A percentile compares a stretch with the other conserved stretches of the same genome.
phyloP scores from a whole-genome alignment of 129 eudicot genomes.

The Flaveria linearis region DNA sequence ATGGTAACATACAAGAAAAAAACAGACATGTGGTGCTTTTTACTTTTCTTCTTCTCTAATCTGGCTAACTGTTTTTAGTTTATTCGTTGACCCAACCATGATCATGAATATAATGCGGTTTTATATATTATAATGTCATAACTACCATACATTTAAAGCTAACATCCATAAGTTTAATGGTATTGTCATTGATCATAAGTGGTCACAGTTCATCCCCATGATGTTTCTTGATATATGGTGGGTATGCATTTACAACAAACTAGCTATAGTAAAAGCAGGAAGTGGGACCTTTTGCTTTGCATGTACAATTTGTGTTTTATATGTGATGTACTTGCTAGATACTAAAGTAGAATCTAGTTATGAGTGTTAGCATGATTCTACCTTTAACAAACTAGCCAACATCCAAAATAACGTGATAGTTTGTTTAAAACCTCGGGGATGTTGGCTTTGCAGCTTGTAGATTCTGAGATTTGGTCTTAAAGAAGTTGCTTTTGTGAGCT shows the following conservation, averaged over 20 bases:
- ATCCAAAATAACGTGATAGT: constrained; percentile 35
- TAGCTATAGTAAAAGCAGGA: constrained; percentile 16
- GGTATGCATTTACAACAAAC: constrained; percentile 10
- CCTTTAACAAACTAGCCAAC: constrained; percentile 37
- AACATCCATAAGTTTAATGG: constrained; percentile 1
- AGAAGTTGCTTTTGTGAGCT: constrained; percentile 43
- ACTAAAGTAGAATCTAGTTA: constrained; percentile 40
- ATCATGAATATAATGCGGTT: constrained; percentile 31
- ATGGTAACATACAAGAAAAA: no score
- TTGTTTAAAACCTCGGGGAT: constrained; percentile 38
- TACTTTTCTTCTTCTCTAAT: constrained; percentile 47
- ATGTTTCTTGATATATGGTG: constrained; percentile 19
- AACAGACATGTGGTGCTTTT: constrained; percentile 50
- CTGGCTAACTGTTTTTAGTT: constrained; percentile 27
- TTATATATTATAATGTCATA: constrained; percentile 25
- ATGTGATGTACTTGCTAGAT: constrained; percentile 46
- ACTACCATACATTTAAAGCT: constrained; percentile 19
- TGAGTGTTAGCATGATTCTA: constrained; percentile 36
- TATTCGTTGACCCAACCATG: constrained; percentile 14
- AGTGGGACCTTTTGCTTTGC: constrained; percentile 41
- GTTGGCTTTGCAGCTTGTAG: constrained; percentile 46
- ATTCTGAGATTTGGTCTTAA: constrained; percentile 43
- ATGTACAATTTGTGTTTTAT: constrained; percentile 18
- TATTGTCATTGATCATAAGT: not conserved
- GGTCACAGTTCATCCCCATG: not conserved